These are phyloP conservation scores for Miscanthus lutarioriparius DNA, from an alignment of 176 grass and related monocot genomes.

Conservation along the genomic window DNA sequence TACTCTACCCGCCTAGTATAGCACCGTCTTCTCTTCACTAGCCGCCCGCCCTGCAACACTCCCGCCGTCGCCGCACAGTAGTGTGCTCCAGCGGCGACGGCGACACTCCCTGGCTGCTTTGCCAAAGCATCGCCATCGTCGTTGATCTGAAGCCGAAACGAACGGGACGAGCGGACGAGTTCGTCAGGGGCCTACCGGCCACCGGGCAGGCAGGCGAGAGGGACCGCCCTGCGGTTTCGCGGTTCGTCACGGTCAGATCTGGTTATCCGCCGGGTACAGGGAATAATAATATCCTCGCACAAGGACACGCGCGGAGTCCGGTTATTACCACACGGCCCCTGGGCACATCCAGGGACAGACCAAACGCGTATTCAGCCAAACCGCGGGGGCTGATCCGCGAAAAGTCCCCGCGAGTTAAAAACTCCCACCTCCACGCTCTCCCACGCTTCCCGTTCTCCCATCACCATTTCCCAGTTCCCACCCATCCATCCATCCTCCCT, in stretches of 20 bases:
- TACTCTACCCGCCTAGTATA: no score
- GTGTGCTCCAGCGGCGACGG: no score
- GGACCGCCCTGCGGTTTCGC: slow-evolving; percentile 14
- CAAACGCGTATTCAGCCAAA: neutral
- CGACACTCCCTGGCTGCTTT: no score
- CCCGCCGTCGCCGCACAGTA: neutral
- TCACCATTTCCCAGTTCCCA: neutral
- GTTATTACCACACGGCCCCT: neutral
- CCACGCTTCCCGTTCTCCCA: neutral
- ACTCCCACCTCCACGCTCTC: neutral
- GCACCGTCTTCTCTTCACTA: no score
- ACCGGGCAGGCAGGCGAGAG: neutral
- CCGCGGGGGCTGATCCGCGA: accelerated
- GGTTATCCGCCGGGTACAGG: neutral
- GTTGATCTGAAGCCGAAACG: no score
- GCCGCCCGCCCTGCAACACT: neutral
- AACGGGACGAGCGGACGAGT: no score
- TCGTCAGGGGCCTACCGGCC: no score
- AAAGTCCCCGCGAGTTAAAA: neutral
- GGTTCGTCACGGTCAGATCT: slow-evolving; percentile 31
- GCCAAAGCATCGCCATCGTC: no score
- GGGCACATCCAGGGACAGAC: no score
- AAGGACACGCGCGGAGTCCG: accelerated
- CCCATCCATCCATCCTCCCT: accelerated
- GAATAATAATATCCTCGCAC: neutral